These are phyloP conservation scores for Phytopythium cucurbitacearum DNA, from an alignment of 352 stramenopile genomes.

Conservation along the genomic window DNA sequence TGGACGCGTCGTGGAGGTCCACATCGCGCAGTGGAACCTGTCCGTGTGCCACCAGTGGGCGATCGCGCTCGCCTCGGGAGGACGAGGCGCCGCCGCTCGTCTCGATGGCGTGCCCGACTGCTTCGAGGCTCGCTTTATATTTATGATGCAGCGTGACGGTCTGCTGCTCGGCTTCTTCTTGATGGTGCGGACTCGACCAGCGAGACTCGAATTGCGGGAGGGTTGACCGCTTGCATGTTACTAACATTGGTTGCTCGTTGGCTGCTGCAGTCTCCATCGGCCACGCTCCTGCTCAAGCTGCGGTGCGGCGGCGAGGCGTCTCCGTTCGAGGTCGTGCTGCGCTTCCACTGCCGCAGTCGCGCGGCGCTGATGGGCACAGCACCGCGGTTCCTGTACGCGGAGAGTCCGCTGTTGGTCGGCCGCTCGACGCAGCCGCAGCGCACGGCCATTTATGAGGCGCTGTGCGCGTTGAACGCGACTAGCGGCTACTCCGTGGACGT, in stretches of 20 bases:
- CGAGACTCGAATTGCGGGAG: not conserved
- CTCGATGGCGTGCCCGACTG: conserved; percentile 10
- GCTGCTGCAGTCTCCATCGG: conserved; percentile 26
- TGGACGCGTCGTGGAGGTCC: conserved; percentile 46
- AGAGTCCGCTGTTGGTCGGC: conserved; percentile 59
- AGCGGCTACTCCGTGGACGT: conserved; percentile 48
- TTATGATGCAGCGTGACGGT: conserved; percentile 62
- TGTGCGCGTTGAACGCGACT: conserved; percentile 50
- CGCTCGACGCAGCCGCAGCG: conserved; percentile 34
- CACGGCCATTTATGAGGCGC: conserved; percentile 40
- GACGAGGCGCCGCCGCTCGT: conserved; percentile 14
- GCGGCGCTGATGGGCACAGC: conserved; percentile 11
- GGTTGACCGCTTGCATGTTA: not conserved
- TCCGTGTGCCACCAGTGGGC: conserved; percentile 49
- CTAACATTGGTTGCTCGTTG: not conserved
- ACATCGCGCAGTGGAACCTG: conserved; percentile 64
- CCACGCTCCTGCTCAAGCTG: conserved; percentile 53
- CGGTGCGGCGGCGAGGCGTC: conserved; percentile 23
- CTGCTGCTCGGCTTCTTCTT: conserved; percentile 58
- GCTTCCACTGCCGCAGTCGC: conserved; percentile 33
- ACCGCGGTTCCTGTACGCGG: conserved; percentile 58
- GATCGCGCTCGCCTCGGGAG: conserved; percentile 19
- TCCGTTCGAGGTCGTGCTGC: conserved; percentile 52
- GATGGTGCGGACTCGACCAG: conserved; percentile 13
- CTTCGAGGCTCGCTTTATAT: conserved; percentile 59